Evolutionary conservation across 352 stramenopile genomes (phyloP).

Genomic region (Globisporangium radiosum): DNA sequence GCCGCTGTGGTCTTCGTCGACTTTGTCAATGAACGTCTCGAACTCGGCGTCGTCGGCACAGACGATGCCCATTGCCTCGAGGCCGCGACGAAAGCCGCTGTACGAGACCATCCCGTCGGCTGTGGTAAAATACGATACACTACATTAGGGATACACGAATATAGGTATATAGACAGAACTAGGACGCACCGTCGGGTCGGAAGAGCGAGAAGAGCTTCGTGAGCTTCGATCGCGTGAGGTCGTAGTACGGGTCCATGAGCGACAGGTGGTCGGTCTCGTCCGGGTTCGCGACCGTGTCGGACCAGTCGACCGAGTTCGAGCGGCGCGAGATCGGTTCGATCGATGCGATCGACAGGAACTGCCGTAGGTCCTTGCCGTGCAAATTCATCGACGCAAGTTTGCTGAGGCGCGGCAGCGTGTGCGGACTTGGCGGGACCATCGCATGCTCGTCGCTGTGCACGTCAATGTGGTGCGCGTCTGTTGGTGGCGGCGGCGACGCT

Average conservation of each 20-base stretch:
- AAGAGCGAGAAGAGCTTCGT: constrained; percentile 66
- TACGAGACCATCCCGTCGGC: constrained; percentile 60
- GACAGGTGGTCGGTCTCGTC: constrained; percentile 49
- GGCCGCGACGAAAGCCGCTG: constrained; percentile 58
- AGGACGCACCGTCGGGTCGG: constrained; percentile 39
- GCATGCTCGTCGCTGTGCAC: neutral
- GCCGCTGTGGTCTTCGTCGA: constrained; percentile 78
- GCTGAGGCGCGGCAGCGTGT: neutral
- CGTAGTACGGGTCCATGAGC: constrained; percentile 82
- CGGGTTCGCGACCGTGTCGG: constrained; percentile 32
- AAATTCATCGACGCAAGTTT: constrained; percentile 22
- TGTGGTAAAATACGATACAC: neutral
- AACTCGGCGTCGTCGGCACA: constrained; percentile 61
- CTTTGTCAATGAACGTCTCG: constrained; percentile 58
- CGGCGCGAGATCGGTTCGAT: constrained; percentile 27
- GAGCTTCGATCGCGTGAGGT: constrained; percentile 71
- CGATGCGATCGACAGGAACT: constrained; percentile 51
- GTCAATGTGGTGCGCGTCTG: constrained; percentile 4
- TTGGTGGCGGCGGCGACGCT: neutral
- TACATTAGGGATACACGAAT: neutral
- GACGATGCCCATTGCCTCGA: constrained; percentile 74
- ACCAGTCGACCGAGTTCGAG: constrained; percentile 63
- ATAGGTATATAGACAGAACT: neutral
- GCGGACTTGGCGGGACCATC: neutral
- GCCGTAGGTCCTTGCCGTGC: constrained; percentile 58